Evolutionary conservation across 2,329 filamentous ascomycete genomes (phyloP), one percentile per base, ranked within the genome.

Genomic region (Colletotrichum coccodes): DNA sequence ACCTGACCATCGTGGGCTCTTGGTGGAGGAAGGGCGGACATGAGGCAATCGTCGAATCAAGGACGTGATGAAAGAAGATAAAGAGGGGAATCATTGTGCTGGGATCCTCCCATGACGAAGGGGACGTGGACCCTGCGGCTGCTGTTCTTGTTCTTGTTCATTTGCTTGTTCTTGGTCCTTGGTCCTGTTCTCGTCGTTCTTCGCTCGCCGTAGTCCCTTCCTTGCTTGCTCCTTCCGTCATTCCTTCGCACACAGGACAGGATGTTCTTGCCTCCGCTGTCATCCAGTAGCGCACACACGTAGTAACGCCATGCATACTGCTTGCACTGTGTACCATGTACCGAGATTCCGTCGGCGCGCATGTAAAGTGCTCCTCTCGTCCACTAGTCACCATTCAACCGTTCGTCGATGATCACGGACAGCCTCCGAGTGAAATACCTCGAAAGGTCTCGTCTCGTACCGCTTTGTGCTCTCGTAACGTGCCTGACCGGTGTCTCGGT

Each of bases 381-480:
- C 40, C 23, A 26, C 34, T 32, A 34, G n/a, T 38, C 56, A 9
- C 26, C n/a, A 18, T 32, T 21, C 14, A 11, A 9, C 23, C 9
- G 2, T 42, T 50, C 16, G n/a, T 61, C 49, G 21, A 32, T 42
- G 26, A 38, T 23, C 40, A 34, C 40, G 38, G 53, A 14, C 64
- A 54, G 56, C n/a, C 46, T 49, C 40, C 53, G 38, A 21, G 30
- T 36, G 40, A 66, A 26, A 56, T 57, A 50, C 62, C 49, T 66
- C 4, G 4, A 3, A 21, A 23, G 18, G 18, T 11, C n/a, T 16
- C 38, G 36, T 30, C 18, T 23, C 12, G n/a, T n/a, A n/a, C n/a
- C n/a, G n/a, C 38, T 18, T 30, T 38, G 26, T 40, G 18, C 26
- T 61, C n/a, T 32, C 30, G 40, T 54, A 47, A 61, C 40, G 23